Percentiles rank a stretch among this genome's conserved stretches.
These are phyloP conservation scores for Pterocarpus macrocarpus DNA, from an alignment of 306 rosid genomes.

Conservation along the genomic window DNA sequence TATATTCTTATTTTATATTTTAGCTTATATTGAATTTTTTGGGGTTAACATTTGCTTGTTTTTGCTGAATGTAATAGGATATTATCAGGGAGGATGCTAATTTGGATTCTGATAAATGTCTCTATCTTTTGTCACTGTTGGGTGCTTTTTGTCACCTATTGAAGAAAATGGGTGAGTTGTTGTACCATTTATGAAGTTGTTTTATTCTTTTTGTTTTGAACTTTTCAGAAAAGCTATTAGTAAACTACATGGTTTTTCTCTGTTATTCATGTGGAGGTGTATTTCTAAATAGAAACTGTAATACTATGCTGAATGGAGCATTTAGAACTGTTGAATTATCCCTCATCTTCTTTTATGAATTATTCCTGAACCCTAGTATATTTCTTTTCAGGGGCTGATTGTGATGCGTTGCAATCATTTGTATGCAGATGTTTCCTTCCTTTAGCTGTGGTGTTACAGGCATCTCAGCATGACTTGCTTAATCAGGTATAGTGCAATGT, in stretches of 20 bases:
- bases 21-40: neutral
- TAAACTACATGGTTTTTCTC: constrained; percentile 8
- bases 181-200: constrained; percentile 8
- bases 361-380: too few relatives aligned
- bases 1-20: neutral
- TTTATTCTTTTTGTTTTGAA: constrained; percentile 6
- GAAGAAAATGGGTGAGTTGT: constrained; percentile 68
- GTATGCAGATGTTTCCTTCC: constrained; percentile 79
- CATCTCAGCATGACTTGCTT: constrained; percentile 61
- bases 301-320: constrained; percentile 32
- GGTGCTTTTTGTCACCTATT: constrained; percentile 80
- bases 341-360: constrained; percentile 5
- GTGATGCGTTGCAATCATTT: constrained; percentile 59
- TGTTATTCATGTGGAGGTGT: constrained; percentile 25
- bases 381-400: constrained; percentile 58
- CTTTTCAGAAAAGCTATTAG: neutral
- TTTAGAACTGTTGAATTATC: neutral
- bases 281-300: constrained; percentile 22
- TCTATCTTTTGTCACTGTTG: constrained; percentile 58
- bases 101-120: constrained; percentile 62
- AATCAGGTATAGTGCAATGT: constrained; percentile 65
- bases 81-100: constrained; percentile 50
- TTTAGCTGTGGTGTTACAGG: constrained; percentile 59
- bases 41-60: constrained; percentile 18
- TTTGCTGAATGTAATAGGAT: constrained; percentile 57